Evolutionary conservation across 192 early-diverging fungal genomes (phyloP).

Genomic region (Coemansia sp.): DNA sequence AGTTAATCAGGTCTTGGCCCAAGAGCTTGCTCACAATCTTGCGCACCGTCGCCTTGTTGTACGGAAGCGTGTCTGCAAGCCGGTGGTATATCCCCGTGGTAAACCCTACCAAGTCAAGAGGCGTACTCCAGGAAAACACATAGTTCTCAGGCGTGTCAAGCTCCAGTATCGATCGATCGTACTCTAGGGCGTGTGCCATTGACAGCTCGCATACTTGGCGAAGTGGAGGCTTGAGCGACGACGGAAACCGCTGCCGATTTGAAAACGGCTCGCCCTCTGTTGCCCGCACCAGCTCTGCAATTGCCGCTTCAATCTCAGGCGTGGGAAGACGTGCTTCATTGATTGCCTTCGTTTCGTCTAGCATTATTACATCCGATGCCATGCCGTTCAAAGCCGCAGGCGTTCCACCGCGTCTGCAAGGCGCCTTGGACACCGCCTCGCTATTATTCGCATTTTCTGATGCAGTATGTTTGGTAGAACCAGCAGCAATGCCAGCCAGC

Average conservation of each 20-base stretch:
- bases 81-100: constrained; percentile 34
- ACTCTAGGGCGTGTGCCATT: constrained; percentile 44
- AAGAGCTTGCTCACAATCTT: constrained; percentile 50
- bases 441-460: too few relatives aligned
- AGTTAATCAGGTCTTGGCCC: constrained; percentile 36
- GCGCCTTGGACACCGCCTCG: too few relatives aligned
- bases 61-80: constrained; percentile 34
- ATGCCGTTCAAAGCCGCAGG: constrained; percentile 8
- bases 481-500: too few relatives aligned
- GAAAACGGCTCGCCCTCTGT: constrained; percentile 31
- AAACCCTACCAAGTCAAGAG: constrained; percentile 47
- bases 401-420: constrained; percentile 16
- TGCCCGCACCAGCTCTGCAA: constrained; percentile 22
- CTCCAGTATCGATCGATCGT: constrained; percentile 35
- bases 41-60: constrained; percentile 48
- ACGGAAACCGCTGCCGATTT: constrained; percentile 49
- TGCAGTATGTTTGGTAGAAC: neutral
- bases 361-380: constrained; percentile 1
- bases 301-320: constrained; percentile 41
- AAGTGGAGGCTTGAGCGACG: constrained; percentile 43
- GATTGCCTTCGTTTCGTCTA: constrained; percentile 14
- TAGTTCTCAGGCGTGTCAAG: constrained; percentile 37
- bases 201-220: constrained; percentile 50
- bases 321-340: constrained; percentile 33
- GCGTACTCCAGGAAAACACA: constrained; percentile 46